A percentile compares a stretch with the other conserved stretches of the same genome.
phyloP scores from a whole-genome alignment of 768 basidiomycete genomes.

The Amanita fuliginea region DNA sequence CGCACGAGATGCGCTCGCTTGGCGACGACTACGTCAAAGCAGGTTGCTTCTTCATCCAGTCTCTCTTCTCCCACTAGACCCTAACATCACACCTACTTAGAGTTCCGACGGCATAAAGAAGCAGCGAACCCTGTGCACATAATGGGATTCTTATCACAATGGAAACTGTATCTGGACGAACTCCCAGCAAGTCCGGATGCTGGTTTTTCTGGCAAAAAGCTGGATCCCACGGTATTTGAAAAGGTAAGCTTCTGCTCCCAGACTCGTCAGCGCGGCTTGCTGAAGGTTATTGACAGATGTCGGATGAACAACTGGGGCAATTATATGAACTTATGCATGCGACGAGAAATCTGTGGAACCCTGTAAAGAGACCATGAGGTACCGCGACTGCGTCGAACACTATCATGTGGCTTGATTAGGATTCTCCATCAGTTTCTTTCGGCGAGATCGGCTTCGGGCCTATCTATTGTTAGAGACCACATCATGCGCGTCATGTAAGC shows the following conservation, averaged over 20 bases:
- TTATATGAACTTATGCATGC: slow-evolving; percentile 92
- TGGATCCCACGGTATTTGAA: slow-evolving; percentile 65
- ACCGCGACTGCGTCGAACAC: neutral
- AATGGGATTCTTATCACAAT: slow-evolving; percentile 92
- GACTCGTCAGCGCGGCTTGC: neutral
- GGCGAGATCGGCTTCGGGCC: neutral
- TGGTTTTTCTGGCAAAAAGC: slow-evolving; percentile 48
- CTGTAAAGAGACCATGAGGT: slow-evolving; percentile 18
- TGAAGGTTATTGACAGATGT: slow-evolving; percentile 45
- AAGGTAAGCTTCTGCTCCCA: slow-evolving; percentile 36
- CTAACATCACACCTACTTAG: slow-evolving; percentile 40
- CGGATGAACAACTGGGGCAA: slow-evolving; percentile 83
- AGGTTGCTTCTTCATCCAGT: slow-evolving; percentile 26
- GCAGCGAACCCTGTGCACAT: slow-evolving; percentile 82
- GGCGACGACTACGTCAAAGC: slow-evolving; percentile 83
- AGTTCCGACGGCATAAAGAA: slow-evolving; percentile 76
- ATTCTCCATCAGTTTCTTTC: neutral
- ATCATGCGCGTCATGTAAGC: slow-evolving; percentile 7
- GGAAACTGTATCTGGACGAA: slow-evolving; percentile 86
- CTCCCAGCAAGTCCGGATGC: slow-evolving; percentile 37
- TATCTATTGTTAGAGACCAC: neutral
- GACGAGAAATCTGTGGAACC: slow-evolving; percentile 81
- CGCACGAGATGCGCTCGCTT: slow-evolving; percentile 70
- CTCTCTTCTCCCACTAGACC: neutral
- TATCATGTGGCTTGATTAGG: neutral